These are phyloP conservation scores for Microsporum canis DNA, from an alignment of 2,329 filamentous ascomycete species.

Conservation along the genomic window DNA sequence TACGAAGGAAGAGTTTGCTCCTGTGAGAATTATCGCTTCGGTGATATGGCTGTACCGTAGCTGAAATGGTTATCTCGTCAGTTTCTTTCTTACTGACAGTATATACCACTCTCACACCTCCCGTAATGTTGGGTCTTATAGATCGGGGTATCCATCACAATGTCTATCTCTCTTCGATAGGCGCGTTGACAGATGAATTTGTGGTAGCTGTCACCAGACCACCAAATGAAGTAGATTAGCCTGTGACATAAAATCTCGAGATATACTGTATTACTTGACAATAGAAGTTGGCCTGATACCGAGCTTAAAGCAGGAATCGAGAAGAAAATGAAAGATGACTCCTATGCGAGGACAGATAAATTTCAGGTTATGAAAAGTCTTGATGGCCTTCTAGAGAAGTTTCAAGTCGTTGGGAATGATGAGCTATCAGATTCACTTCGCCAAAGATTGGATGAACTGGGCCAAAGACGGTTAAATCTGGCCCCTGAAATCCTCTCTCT, in stretches of 20 bases:
- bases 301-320: conserved; percentile 24
- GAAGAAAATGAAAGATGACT: conserved; percentile 29
- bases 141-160: conserved; percentile 25
- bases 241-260: not conserved
- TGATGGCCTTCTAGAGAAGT: conserved; percentile 72
- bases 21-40: not conserved
- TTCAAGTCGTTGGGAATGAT: conserved; percentile 68
- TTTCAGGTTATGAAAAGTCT: conserved; percentile 58
- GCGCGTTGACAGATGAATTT: conserved; percentile 57
- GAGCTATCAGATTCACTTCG: conserved; percentile 60
- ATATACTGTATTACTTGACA: not conserved
- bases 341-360: conserved; percentile 58
- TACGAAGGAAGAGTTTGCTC: not conserved
- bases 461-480: conserved; percentile 48
- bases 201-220: conserved; percentile 52
- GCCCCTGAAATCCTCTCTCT: conserved; percentile 70
- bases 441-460: conserved; percentile 49
- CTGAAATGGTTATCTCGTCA: not conserved
- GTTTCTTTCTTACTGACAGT: not conserved
- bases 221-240: conserved; percentile 37
- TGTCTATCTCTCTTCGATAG: conserved; percentile 61
- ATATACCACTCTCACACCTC: no score
- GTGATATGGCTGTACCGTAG: not conserved
- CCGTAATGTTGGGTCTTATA: not conserved
- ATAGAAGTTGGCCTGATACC: conserved; percentile 23